Base-by-base conservation (phyloP, 2,329 filamentous ascomycete genomes). In the Alternaria angustiovoidea region DNA sequence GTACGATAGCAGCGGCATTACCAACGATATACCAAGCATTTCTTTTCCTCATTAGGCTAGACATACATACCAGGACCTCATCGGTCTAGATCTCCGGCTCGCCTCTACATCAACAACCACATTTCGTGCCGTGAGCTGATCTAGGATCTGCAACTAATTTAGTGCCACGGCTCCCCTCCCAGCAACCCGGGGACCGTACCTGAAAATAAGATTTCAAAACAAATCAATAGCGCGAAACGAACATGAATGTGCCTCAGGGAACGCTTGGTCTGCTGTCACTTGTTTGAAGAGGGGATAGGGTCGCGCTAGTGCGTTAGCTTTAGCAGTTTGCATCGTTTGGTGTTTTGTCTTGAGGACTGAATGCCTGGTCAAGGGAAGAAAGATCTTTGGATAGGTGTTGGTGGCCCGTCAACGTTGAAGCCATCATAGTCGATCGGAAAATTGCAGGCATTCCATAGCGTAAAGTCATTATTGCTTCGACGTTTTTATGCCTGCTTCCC, bases 151-250 rank as follows among this genome's bases (percentile, higher is more conserved):
- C 2, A 49, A 38, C 34, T 24, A 26, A 16, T 24, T 8, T 38
- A 49, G 46, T 18, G 14, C 34, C 30, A 11, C 32, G 46, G 46
- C 30, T 49, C 46, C 32, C 46, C 46, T 38, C 46, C 46, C 46
- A 49, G 30, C 46, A 48, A 48, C 46, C 46, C 32, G 46, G 46
- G 7, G 20, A 16, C 32, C 38, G 46, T 49, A 38, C 28, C 41
- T 42, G 41, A 22, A 18, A 20, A 44, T 22, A 39, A 30, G 36
- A 47, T 38, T 24, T 12, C 18, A 55, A 55, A 55, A 48, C 53
- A 39, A 55, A 49, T 41, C 53, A 24, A 55, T 55, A 55, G 53
- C 28, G 53, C 43, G 53, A 55, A 49, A 55, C 53, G 18, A 8
- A 22, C 20, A n/a, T 48, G 36, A 28, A 49, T 30, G 44, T 38